A percentile compares a stretch with the other conserved stretches of the same genome.
phyloP scores from a whole-genome alignment of 2,329 filamentous ascomycete genomes.

The Trichoderma sp. region DNA sequence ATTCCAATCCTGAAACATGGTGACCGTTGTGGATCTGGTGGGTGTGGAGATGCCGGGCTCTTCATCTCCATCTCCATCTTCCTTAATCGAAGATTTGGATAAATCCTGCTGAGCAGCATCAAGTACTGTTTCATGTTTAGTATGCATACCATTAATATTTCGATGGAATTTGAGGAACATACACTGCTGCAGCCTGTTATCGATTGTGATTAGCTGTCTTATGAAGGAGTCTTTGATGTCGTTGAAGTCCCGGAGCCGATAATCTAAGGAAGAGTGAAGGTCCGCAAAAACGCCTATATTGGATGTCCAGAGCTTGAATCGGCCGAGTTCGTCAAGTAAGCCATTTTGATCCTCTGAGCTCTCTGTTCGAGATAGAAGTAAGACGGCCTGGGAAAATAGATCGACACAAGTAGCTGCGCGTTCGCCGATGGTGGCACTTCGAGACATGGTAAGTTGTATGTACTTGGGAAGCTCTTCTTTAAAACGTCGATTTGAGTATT shows the following conservation, averaged over 20 bases:
- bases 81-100: not conserved
- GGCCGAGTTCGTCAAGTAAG: not conserved
- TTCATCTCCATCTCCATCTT: not conserved
- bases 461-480: not conserved
- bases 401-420: not conserved
- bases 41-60: not conserved
- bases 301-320: not conserved
- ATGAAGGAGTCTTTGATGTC: not conserved
- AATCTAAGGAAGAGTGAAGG: not conserved
- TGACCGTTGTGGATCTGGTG: not conserved
- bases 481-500: not conserved
- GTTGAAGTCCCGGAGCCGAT: not conserved
- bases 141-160: too few species aligned
- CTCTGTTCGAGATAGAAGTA: not conserved
- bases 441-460: not conserved
- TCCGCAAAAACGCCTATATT: not conserved
- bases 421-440: not conserved
- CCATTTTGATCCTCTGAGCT: not conserved
- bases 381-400: not conserved
- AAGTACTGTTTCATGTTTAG: not conserved
- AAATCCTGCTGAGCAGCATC: not conserved
- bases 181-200: not conserved
- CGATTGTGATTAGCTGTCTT: not conserved
- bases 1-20: not conserved
- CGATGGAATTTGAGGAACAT: too few species aligned